These are phyloP conservation scores for Phytophthora quininea DNA, from an alignment of 352 stramenopile genomes.

Conservation along the genomic window DNA sequence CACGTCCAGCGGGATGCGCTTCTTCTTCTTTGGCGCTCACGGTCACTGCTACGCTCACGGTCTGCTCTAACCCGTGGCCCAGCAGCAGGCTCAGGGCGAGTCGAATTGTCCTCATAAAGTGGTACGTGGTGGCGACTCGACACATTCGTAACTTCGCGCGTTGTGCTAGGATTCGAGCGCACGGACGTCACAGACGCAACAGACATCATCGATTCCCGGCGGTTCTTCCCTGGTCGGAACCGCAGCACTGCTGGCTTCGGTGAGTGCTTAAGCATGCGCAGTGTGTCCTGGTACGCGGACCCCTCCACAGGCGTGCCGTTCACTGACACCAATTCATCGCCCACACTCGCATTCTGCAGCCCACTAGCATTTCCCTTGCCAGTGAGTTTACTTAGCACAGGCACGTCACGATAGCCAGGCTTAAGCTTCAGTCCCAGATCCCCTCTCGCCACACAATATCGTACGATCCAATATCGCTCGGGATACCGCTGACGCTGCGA, in stretches of 20 bases:
- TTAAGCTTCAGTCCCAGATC: slow-evolving; percentile 89
- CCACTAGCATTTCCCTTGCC: slow-evolving; percentile 84
- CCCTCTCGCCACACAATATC: slow-evolving; percentile 89
- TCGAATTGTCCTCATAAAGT: slow-evolving; percentile 50
- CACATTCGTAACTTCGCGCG: slow-evolving; percentile 45
- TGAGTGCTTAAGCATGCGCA: slow-evolving; percentile 89
- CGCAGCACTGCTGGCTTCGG: slow-evolving; percentile 82
- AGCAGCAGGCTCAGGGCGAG: slow-evolving; percentile 23
- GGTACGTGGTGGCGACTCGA: slow-evolving; percentile 56
- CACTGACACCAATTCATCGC: slow-evolving; percentile 85
- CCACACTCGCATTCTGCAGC: slow-evolving; percentile 81
- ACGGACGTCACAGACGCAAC: slow-evolving; percentile 60
- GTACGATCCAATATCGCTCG: slow-evolving; percentile 73
- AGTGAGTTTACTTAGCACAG: slow-evolving; percentile 84
- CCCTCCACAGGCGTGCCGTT: slow-evolving; percentile 84
- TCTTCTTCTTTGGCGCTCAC: slow-evolving; percentile 73
- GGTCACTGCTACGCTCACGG: slow-evolving; percentile 25
- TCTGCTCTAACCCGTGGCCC: slow-evolving; percentile 9
- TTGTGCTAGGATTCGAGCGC: slow-evolving; percentile 58
- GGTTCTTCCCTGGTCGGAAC: slow-evolving; percentile 68
- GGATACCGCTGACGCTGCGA: slow-evolving; percentile 37
- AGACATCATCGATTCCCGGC: slow-evolving; percentile 68
- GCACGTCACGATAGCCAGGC: slow-evolving; percentile 73
- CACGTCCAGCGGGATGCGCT: slow-evolving; percentile 82
- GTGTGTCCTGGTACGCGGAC: slow-evolving; percentile 81